Percentiles rank a stretch among this genome's conserved stretches.
Evolutionary conservation across 2,329 filamentous ascomycete genomes (phyloP).

Genomic region (Ophidiomyces ophidiicola): DNA sequence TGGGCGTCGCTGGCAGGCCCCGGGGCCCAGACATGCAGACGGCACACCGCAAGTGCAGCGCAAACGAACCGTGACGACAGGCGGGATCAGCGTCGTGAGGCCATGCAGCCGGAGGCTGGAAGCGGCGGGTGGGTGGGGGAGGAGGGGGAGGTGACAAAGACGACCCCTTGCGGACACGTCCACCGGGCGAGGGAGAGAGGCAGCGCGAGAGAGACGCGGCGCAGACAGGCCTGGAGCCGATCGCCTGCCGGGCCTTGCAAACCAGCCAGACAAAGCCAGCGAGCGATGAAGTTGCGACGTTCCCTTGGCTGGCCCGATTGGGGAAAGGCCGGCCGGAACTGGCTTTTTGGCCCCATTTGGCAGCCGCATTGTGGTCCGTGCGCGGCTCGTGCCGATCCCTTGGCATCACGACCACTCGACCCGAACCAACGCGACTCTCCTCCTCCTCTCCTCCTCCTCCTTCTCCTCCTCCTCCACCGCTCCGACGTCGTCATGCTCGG

Average conservation of each 20-base stretch:
- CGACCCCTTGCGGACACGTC: too few species aligned
- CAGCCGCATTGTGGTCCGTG: constrained; percentile 8
- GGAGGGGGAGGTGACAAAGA: neutral
- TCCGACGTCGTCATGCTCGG: neutral
- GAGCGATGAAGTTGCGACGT: neutral
- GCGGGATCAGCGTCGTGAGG: too few species aligned
- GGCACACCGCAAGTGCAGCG: too few species aligned
- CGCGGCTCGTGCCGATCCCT: constrained; percentile 5
- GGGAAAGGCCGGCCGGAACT: neutral
- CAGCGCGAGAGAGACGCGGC: too few species aligned
- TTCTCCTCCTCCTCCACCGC: neutral
- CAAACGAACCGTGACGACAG: too few species aligned
- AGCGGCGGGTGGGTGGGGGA: neutral
- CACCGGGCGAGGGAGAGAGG: too few species aligned
- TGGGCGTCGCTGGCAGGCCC: neutral
- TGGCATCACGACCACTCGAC: constrained; percentile 2
- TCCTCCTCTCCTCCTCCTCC: neutral
- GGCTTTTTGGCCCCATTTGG: neutral
- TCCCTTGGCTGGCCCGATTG: neutral
- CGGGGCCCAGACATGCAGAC: too few species aligned
- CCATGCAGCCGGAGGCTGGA: too few species aligned
- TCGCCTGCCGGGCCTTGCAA: neutral
- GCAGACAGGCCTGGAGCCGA: neutral
- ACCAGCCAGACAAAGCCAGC: constrained; percentile 1
- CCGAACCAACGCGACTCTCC: neutral